A percentile compares a stretch with the other conserved stretches of the same genome.
These are phyloP conservation scores for Podosphaera leucotricha DNA, from an alignment of 2,329 filamentous ascomycete genomes.

Conservation along the genomic window DNA sequence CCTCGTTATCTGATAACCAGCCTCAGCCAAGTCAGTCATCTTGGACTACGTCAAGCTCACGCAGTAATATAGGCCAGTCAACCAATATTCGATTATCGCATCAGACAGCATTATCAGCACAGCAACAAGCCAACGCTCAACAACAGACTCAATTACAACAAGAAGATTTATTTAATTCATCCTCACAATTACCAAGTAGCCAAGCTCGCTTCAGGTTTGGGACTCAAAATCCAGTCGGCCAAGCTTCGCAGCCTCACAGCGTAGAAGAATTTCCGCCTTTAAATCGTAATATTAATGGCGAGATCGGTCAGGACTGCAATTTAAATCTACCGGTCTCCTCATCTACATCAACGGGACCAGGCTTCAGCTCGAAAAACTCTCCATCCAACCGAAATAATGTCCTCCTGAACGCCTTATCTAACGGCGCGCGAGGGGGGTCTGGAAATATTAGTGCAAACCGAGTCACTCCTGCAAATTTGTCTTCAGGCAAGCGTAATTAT, in stretches of 20 bases:
- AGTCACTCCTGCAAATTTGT: conserved; percentile 13
- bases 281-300: conserved; percentile 31
- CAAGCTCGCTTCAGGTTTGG: conserved; percentile 16
- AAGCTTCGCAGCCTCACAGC: conserved; percentile 18
- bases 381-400: conserved; percentile 31
- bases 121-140: conserved; percentile 13
- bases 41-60: conserved; percentile 13
- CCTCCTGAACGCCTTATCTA: conserved; percentile 38
- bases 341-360: conserved; percentile 21
- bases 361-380: conserved; percentile 15
- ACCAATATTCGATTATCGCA: conserved; percentile 12
- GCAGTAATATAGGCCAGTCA: conserved; percentile 11
- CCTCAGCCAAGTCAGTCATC: conserved; percentile 17
- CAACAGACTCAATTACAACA: conserved; percentile 16
- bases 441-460: conserved; percentile 18
- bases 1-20: conserved; percentile 37
- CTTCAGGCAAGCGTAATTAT: background rate
- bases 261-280: conserved; percentile 40
- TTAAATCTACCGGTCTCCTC: conserved; percentile 28
- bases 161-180: conserved; percentile 15
- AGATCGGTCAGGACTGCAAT: conserved; percentile 31
- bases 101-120: conserved; percentile 10
- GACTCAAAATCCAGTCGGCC: conserved; percentile 14
- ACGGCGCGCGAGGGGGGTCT: conserved; percentile 28
- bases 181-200: conserved; percentile 12